Evolutionary conservation across 345 rosid species (phyloP), one percentile per base, ranked within the genome.

Genomic region (Lumnitzera racemosa): DNA sequence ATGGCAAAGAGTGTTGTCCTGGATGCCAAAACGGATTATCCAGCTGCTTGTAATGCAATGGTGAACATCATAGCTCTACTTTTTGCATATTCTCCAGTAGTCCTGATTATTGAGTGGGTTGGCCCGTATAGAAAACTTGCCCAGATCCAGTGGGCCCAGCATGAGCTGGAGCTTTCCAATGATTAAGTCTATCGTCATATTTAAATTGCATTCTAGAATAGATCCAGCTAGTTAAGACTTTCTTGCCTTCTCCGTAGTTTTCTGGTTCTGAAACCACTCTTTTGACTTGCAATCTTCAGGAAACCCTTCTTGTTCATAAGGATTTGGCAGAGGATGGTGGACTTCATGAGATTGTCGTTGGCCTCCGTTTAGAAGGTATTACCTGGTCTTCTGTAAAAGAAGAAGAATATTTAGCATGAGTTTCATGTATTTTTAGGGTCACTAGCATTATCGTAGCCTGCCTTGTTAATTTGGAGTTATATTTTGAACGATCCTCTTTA

Each of bases 21-120:
- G 66, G 99, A 95, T 77, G 96, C 99, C 49, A 95, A 90, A 77
- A 20, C 73, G 64, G 99, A 95, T 75, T 95, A 95, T 70, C 97
- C 99, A 51, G 96, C 99, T 65, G 96, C 96, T 29, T 95, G 96
- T 69, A 95, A 90, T 64, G 95, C 99, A 52, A 85, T 90, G 99
- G 99, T 95, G 81, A 74, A 64, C 25, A 43, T 5, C 47, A 9
- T 15, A 13, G 46, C 27, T 53, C 23, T 13, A 13, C n/a, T 49
- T 49, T 49, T 49, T 49, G 13, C 20, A 49, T 49, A 14, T 14
- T 49, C n/a, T 36, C 11, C 11, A 1, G 43, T 36, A 5, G 43
- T 7, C 43, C 43, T 36, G 43, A 36, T 36, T 9, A 36, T 36
- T 36, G 43, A 36, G 43, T 36, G 43, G 43, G 43, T 36, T 6